Evolutionary conservation across 257 asterid species (phyloP).

Genomic region (Nicotiana knightiana): DNA sequence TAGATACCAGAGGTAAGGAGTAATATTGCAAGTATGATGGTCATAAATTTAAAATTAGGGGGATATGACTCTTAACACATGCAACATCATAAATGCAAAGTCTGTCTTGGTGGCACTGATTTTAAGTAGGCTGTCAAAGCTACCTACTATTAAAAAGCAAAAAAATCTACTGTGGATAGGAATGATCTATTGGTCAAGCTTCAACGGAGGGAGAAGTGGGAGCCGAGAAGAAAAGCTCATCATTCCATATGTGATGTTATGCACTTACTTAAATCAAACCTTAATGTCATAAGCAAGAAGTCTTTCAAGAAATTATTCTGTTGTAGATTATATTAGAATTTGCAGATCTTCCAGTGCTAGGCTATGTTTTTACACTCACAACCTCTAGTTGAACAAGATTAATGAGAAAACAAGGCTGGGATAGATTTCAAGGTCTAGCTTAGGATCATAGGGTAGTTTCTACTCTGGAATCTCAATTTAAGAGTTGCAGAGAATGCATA

Average conservation of each 20-base stretch:
- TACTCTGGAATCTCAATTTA: background rate
- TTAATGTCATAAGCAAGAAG: background rate
- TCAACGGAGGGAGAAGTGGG: background rate
- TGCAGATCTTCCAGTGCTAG: background rate
- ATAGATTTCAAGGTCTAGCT: background rate
- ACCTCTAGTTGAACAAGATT: background rate
- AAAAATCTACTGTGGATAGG: background rate
- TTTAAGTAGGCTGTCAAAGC: conserved; percentile 1
- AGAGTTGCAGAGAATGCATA: background rate
- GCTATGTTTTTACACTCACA: background rate
- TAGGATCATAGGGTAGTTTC: background rate
- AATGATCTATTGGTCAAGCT: background rate
- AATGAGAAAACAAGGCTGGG: background rate
- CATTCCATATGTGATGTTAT: background rate
- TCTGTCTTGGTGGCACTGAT: background rate
- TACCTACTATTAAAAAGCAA: background rate
- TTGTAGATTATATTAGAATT: background rate
- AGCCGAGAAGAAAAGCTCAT: background rate
- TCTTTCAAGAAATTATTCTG: background rate
- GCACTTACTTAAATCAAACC: background rate
- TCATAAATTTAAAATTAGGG: no score
- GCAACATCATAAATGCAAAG: background rate
- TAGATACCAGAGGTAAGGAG: background rate
- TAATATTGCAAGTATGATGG: no score
- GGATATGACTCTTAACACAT: no score